Conservation (phyloP, 139 green algal genomes). For the Micromonas pusilla region DNA sequence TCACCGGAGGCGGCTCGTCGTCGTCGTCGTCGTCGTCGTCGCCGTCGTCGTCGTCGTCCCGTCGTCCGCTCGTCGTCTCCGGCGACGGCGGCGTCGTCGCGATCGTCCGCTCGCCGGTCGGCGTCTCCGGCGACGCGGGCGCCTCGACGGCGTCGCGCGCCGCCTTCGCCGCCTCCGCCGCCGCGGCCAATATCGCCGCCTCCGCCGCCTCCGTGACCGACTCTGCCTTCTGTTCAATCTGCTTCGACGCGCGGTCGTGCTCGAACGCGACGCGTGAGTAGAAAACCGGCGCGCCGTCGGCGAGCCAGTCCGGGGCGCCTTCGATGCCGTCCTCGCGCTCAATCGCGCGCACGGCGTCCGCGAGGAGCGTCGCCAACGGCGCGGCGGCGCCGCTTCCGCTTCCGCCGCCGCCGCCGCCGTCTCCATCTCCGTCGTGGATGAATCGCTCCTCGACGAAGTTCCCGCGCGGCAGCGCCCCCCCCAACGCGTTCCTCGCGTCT, state of each 20-base stretch:
- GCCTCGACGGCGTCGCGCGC: background rate
- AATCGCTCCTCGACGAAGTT: background rate
- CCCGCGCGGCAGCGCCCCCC: background rate
- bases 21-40: background rate
- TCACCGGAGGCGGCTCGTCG: background rate
- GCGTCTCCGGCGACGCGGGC: background rate
- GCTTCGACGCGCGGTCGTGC: background rate
- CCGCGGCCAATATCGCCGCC: background rate
- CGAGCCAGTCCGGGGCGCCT: background rate
- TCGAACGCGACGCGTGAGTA: background rate
- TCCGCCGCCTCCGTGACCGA: background rate
- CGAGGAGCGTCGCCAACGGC: background rate
- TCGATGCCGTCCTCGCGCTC: background rate
- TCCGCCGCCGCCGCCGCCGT: slow-evolving; percentile 2
- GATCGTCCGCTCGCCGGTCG: background rate
- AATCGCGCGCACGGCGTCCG: background rate
- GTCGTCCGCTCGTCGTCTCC: no score
- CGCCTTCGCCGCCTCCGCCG: background rate
- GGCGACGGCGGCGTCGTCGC: no score
- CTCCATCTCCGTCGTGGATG: background rate
- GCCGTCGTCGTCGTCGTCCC: background rate
- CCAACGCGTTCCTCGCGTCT: background rate
- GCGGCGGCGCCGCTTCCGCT: background rate
- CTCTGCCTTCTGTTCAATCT: background rate
- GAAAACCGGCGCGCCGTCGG: background rate